A percentile compares a stretch with the other conserved stretches of the same genome.
These are phyloP conservation scores for Lentinula edodes DNA, from an alignment of 768 basidiomycete species.

Conservation along the genomic window DNA sequence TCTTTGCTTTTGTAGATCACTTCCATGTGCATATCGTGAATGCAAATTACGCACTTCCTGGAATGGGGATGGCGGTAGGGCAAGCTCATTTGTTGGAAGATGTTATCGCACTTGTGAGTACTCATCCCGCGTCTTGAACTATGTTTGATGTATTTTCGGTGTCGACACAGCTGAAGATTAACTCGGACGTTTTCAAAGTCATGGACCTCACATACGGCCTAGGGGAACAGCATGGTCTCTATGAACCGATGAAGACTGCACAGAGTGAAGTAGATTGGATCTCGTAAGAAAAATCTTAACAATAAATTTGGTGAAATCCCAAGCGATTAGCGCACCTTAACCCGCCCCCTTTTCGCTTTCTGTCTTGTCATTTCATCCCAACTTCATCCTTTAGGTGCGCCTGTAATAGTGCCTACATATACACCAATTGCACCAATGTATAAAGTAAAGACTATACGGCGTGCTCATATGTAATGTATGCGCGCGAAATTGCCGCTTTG, in stretches of 20 bases:
- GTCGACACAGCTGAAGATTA: constrained; percentile 53
- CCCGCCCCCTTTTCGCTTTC: neutral
- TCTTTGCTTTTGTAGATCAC: constrained; percentile 56
- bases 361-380: no score
- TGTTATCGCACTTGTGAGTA: constrained; percentile 73
- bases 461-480: neutral
- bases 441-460: neutral
- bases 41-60: constrained; percentile 52
- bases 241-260: constrained; percentile 35
- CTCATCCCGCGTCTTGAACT: neutral
- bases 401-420: neutral
- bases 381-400: no score
- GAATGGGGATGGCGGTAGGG: constrained; percentile 74
- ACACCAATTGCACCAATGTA: no score
- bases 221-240: constrained; percentile 77
- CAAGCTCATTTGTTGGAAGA: constrained; percentile 94
- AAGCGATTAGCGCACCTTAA: no score
- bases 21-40: constrained; percentile 94
- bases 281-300: neutral
- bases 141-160: neutral
- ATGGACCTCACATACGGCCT: constrained; percentile 81
- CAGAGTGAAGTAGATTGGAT: constrained; percentile 17
- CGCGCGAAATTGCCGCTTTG: neutral
- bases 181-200: constrained; percentile 53
- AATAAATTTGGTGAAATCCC: neutral